Conservation (phyloP, 805 yeast genomes). For the Metschnikowia cubensis region DNA sequence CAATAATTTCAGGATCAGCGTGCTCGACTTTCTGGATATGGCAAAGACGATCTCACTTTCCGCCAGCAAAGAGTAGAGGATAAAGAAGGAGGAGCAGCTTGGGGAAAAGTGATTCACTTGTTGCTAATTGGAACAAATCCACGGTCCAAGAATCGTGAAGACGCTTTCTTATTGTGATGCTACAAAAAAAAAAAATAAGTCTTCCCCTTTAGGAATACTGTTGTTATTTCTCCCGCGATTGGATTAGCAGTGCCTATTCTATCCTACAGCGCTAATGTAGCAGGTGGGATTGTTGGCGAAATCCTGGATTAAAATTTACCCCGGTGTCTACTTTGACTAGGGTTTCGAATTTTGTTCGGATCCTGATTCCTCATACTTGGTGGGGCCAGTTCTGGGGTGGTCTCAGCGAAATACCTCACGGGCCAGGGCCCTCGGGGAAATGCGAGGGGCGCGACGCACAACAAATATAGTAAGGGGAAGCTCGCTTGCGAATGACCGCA, state of each 20-base stretch:
- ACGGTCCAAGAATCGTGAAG: neutral
- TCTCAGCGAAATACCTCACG: neutral
- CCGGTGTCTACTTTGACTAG: neutral
- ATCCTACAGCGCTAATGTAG: neutral
- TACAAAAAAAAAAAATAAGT: neutral
- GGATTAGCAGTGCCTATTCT: neutral
- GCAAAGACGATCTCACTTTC: neutral
- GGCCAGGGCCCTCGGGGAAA: neutral
- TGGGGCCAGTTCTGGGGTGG: neutral
- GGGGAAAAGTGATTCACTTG: neutral
- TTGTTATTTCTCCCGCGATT: constrained; percentile 7
- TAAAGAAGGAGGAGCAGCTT: neutral
- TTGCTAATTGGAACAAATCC: neutral
- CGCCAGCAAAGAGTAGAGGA: neutral
- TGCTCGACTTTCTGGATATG: neutral
- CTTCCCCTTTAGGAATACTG: constrained; percentile 2
- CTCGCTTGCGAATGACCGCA: constrained; percentile 2
- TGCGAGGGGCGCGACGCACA: constrained; percentile 4
- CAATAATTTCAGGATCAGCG: neutral
- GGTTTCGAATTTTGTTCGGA: neutral
- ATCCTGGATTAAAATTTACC: neutral
- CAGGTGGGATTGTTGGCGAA: neutral
- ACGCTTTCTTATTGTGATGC: constrained; percentile 3
- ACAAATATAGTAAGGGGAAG: constrained; percentile 1
- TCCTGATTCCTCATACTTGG: neutral